Evolutionary conservation across 2,329 filamentous ascomycete genomes (phyloP), one percentile per base, ranked within the genome.

Genomic region (Teratosphaeria gauchensis): DNA sequence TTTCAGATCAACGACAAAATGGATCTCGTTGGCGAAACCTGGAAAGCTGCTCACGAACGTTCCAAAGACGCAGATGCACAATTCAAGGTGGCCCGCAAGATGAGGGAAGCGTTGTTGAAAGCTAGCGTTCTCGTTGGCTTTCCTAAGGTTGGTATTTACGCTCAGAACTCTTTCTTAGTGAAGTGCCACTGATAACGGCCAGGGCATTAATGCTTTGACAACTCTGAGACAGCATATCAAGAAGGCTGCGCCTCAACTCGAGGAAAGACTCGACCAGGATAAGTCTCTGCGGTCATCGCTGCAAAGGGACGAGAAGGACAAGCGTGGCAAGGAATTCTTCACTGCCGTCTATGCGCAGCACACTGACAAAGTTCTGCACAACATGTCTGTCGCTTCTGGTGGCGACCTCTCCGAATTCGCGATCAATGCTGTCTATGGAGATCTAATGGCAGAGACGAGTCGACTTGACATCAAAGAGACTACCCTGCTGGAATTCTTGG

Each of bases 1-100:
- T 61, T 64, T 35, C 63, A 64, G 42, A 57, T 55, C 32, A 63
- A 62, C 30, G 61, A 64, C 54, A 61, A 56, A n/a, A 64, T 63
- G 59, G 55, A 60, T 16, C 51, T 59, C 14, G 61, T 64, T 19
- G 58, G 56, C 14, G 42, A 48, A 24, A 51, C 56, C 11, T 63
- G 59, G 59, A 51, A 59, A 28, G 59, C 62, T 30, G 35, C 63
- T 12, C 54, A 55, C 12, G 53, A 53, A 8, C 42, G 35, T 8
- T 56, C 59, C 11, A 30, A 48, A 16, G 56, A 52, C 21, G 35
- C 57, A 24, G 48, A 59, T 1, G 59, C 61, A 14, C 38, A 57
- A 31, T 16, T 63, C 12, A 53, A 51, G 5, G 62, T 63, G 21
- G 59, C 61, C 21, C 58, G 59, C 31, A 59, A 61, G 21, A 21